Evolutionary conservation across 2,329 filamentous ascomycete species (phyloP).

Genomic region (Hyphodiscus sp.): DNA sequence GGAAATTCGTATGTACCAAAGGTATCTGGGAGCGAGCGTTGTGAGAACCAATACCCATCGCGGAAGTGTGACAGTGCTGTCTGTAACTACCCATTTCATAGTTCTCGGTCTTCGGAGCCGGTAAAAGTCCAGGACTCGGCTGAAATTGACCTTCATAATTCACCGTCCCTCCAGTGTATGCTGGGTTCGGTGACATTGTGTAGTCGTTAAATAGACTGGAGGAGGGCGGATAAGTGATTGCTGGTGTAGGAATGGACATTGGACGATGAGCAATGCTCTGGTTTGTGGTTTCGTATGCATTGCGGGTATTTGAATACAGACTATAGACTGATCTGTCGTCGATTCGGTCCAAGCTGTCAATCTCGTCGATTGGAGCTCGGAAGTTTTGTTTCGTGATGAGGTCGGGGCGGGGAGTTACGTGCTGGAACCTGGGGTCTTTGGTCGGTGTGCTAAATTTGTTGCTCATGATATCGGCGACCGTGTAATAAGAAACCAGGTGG

Average conservation of each 20-base stretch:
- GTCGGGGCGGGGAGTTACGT: constrained; percentile 49
- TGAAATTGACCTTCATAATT: constrained; percentile 19
- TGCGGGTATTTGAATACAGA: constrained; percentile 20
- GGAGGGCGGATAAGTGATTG: constrained; percentile 14
- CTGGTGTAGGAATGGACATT: constrained; percentile 26
- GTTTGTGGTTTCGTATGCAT: constrained; percentile 27
- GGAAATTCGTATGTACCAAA: constrained; percentile 16
- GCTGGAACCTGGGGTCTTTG: constrained; percentile 43
- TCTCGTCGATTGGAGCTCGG: constrained; percentile 57
- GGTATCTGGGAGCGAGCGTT: constrained; percentile 15
- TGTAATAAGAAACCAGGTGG: constrained; percentile 87
- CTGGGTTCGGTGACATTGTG: constrained; percentile 11
- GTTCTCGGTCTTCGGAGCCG: constrained; percentile 19
- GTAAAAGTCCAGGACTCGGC: constrained; percentile 19
- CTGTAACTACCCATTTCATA: constrained; percentile 19
- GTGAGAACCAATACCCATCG: constrained; percentile 17
- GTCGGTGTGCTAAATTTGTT: constrained; percentile 51
- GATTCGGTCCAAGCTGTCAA: constrained; percentile 34
- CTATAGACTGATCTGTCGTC: constrained; percentile 25
- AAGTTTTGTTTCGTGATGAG: constrained; percentile 60
- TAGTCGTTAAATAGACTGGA: constrained; percentile 19
- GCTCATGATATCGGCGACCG: constrained; percentile 64
- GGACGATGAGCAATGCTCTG: constrained; percentile 24
- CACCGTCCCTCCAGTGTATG: constrained; percentile 17
- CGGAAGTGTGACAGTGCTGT: constrained; percentile 22